Conservation (phyloP, 1,284 basidiomycete genomes). For the Apiotrichum brassicae region DNA sequence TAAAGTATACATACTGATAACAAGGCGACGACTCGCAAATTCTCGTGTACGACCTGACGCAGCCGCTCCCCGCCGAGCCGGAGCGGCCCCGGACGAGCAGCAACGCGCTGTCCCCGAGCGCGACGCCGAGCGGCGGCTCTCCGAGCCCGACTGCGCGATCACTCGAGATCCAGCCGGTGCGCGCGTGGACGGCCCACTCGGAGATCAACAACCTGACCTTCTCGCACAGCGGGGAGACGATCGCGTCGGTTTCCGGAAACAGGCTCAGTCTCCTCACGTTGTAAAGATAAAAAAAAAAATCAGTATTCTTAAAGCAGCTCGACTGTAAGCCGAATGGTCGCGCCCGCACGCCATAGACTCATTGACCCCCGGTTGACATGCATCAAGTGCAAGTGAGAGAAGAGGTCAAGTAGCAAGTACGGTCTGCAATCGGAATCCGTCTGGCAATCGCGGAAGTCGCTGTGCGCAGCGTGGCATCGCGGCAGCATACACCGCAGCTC, state of each 20-base stretch:
- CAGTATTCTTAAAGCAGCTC: no score
- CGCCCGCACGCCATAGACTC: no score
- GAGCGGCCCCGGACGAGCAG: constrained; percentile 1
- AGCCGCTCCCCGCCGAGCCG: constrained; percentile 28
- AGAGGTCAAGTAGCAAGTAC: no score
- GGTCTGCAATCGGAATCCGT: no score
- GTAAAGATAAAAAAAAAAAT: no score
- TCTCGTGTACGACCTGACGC: constrained; percentile 73
- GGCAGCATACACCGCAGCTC: no score
- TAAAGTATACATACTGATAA: no score
- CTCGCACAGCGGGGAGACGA: constrained; percentile 66
- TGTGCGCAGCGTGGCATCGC: no score
- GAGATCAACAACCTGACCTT: constrained; percentile 85
- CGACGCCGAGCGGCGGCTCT: constrained; percentile 59
- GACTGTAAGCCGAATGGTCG: no score
- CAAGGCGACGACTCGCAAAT: constrained; percentile 91
- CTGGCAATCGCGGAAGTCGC: no score
- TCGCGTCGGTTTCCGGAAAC: constrained; percentile 80
- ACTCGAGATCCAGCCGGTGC: constrained; percentile 61
- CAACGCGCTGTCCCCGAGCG: constrained; percentile 35
- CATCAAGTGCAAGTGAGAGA: no score
- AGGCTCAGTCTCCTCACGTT: constrained; percentile 67
- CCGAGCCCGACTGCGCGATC: constrained; percentile 39
- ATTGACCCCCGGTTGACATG: no score
- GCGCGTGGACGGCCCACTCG: constrained; percentile 70